Evolutionary conservation across 192 early-diverging fungal species (phyloP).

Genomic region (Podila epicladia): DNA sequence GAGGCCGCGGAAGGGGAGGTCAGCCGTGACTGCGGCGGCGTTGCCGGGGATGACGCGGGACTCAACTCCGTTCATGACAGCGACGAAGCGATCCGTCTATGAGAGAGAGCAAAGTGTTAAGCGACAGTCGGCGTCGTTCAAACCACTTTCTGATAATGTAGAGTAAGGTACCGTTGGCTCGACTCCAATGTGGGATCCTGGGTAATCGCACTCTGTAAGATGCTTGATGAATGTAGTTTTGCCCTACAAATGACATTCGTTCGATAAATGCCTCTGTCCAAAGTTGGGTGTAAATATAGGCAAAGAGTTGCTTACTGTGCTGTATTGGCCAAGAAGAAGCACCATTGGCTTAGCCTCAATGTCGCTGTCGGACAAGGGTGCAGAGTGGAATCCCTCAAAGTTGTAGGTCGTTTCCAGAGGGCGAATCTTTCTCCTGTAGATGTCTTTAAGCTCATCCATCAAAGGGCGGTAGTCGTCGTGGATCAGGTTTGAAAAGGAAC

Average conservation of each 20-base stretch:
- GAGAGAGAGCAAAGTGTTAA: neutral
- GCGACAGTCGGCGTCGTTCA: neutral
- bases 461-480: conserved; percentile 67
- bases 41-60: conserved; percentile 87
- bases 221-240: conserved; percentile 88
- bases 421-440: conserved; percentile 77
- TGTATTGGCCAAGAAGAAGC: conserved; percentile 88
- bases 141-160: neutral
- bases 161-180: conserved; percentile 75
- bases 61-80: conserved; percentile 80
- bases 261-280: too few relatives aligned
- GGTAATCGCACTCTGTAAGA: conserved; percentile 80
- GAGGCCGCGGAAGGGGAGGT: conserved; percentile 84
- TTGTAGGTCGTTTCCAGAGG: conserved; percentile 77
- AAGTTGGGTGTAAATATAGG: neutral
- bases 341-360: conserved; percentile 90
- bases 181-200: conserved; percentile 85
- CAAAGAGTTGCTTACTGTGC: conserved; percentile 60
- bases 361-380: conserved; percentile 81
- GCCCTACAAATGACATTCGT: conserved; percentile 50
- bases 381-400: conserved; percentile 85
- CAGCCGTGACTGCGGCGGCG: conserved; percentile 84
- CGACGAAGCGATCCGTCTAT: conserved; percentile 86
- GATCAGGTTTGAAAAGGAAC: conserved; percentile 37
- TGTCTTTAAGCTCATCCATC: conserved; percentile 73